Evolutionary conservation across 768 basidiomycete genomes (phyloP), one percentile per base, ranked within the genome.

Genomic region (Hebeloma cylindrosporum): DNA sequence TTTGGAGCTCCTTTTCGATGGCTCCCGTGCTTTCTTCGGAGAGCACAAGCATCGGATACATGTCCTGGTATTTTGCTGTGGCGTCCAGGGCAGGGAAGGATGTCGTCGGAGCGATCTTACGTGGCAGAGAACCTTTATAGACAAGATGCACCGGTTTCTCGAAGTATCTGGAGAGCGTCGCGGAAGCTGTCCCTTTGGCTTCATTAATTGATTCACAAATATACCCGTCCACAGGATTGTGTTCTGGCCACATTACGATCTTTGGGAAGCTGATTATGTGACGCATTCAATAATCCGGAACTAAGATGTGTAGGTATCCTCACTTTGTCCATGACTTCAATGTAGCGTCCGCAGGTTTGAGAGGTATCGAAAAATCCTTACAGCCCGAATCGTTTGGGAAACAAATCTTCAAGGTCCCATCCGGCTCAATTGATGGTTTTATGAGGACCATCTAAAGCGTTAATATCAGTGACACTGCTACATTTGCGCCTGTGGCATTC

Each of bases 1-100:
- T 56, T 51, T 70, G 67, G 38, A 79, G 61, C 34, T 74, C 72
- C 41, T 68, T 62, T 52, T 81, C 72, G 25, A 88, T 60, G 26
- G 71, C 71, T 21, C 43, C 58, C 52, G 83, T 70, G 55, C 80
- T 83, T 64, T 90, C 82, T 59, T 83, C 77, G 17, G 82, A 83
- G 20, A 85, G 66, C 5, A 90, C 56, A 25, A 87, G 63, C 37
- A 91, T 54, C 1, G 88, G 87, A 57, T 79, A 90, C 43, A 78
- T 80, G 50, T 89, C 88, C 61, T 88, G 83, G 59, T 75, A 87
- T 47, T 74, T 67, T 4, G 77, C 66, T 10, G 72, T 75, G 3
- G 77, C 79, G 21, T 75, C 64, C 39, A 88, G 64, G n/a, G 74
- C 57, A 4, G 86, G 85, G 53, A 81, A 83, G 16, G 69, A 63